Percentiles rank a stretch among this genome's conserved stretches.
These are phyloP conservation scores for Scedosporium boydii DNA, from an alignment of 2,329 filamentous ascomycete genomes.

Conservation along the genomic window DNA sequence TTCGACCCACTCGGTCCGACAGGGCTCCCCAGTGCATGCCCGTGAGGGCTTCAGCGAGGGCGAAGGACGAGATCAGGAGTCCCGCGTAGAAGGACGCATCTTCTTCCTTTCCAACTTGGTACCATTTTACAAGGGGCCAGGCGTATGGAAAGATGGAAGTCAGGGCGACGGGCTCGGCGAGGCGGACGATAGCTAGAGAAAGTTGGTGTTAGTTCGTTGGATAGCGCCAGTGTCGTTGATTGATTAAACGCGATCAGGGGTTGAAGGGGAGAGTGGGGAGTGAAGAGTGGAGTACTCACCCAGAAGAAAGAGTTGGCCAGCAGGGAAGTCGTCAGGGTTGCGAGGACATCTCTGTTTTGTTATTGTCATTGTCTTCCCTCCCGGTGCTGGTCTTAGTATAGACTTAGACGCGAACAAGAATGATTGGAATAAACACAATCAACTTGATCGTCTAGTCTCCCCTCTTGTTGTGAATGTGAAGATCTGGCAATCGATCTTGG, in stretches of 20 bases:
- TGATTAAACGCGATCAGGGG: neutral
- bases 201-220: constrained; percentile 9
- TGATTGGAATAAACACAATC: neutral
- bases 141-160: constrained; percentile 92
- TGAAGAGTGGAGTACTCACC: constrained; percentile 43
- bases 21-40: constrained; percentile 83
- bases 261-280: neutral
- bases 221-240: neutral
- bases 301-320: constrained; percentile 72
- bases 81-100: constrained; percentile 85
- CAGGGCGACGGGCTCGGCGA: constrained; percentile 85
- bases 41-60: constrained; percentile 70
- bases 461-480: neutral
- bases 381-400: constrained; percentile 1
- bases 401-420: constrained; percentile 4
- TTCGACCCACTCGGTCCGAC: constrained; percentile 74
- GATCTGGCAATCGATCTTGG: neutral
- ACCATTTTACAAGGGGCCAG: constrained; percentile 72
- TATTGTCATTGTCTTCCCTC: constrained; percentile 5
- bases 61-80: constrained; percentile 77
- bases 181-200: constrained; percentile 69
- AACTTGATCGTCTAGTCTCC: neutral
- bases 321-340: constrained; percentile 59
- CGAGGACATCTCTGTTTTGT: constrained; percentile 1
- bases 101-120: constrained; percentile 59